Evolutionary conservation across 116 monocot species (phyloP).

Genomic region (Posidonia oceanica): DNA sequence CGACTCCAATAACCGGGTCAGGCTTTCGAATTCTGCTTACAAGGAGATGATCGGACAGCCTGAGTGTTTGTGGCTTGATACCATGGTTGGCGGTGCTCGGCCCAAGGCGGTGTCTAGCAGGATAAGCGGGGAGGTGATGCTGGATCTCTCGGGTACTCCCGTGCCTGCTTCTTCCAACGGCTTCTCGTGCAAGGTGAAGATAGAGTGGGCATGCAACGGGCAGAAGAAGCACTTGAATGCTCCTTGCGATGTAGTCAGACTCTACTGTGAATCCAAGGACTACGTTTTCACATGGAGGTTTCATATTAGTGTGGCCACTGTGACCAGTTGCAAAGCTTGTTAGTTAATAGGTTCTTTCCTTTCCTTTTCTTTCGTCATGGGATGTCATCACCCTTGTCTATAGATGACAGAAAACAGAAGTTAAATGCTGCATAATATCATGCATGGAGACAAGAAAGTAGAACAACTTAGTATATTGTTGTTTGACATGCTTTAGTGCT

Average conservation of each 20-base stretch:
- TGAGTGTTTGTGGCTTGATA: conserved; percentile 79
- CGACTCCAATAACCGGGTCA: conserved; percentile 66
- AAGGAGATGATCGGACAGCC: conserved; percentile 92
- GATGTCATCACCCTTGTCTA: background rate
- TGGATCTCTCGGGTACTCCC: conserved; percentile 23
- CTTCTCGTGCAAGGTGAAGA: conserved; percentile 75
- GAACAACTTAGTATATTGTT: background rate
- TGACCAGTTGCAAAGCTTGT: background rate
- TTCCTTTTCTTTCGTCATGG: no score
- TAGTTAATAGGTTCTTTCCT: background rate
- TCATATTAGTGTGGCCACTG: conserved; percentile 24
- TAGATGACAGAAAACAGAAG: background rate
- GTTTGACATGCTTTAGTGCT: background rate
- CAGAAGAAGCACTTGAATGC: conserved; percentile 35
- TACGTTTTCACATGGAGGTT: conserved; percentile 78
- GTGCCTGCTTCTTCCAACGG: conserved; percentile 18
- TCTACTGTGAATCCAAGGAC: conserved; percentile 56
- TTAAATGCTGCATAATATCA: background rate
- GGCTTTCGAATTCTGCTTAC: conserved; percentile 76
- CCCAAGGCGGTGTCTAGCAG: conserved; percentile 26
- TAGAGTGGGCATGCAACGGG: conserved; percentile 73
- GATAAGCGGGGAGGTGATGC: conserved; percentile 72
- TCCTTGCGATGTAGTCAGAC: conserved; percentile 60
- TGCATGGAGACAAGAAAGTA: background rate
- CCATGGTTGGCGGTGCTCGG: conserved; percentile 14